Conservation (phyloP, 1,284 basidiomycete genomes). For the Melampsora medusae region DNA sequence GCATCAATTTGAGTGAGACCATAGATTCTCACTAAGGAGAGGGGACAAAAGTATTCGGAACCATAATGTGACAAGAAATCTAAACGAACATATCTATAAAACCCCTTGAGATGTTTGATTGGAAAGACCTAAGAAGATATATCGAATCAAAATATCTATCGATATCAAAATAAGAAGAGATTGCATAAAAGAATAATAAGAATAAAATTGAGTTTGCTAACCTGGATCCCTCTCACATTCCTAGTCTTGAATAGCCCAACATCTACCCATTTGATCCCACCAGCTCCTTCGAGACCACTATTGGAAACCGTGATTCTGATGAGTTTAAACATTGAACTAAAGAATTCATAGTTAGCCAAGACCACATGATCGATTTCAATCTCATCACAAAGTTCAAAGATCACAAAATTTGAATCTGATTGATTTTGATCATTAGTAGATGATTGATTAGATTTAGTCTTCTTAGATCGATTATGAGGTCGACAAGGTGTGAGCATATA, state of each 20-base stretch:
- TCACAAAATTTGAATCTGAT: slow-evolving; percentile 69
- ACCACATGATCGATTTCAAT: slow-evolving; percentile 93
- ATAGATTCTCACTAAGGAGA: slow-evolving; percentile 87
- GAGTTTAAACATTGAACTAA: slow-evolving; percentile 91
- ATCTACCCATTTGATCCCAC: slow-evolving; percentile 55
- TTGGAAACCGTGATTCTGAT: slow-evolving; percentile 66
- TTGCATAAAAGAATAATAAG: background rate
- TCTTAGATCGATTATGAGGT: background rate
- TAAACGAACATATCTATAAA: slow-evolving; percentile 89
- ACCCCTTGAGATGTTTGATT: slow-evolving; percentile 65
- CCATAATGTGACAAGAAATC: slow-evolving; percentile 93
- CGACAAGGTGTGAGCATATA: slow-evolving; percentile 97
- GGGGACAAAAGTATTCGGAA: slow-evolving; percentile 91
- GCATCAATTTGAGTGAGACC: slow-evolving; percentile 95
- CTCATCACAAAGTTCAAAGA: slow-evolving; percentile 95
- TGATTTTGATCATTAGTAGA: no score
- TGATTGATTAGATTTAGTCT: no score
- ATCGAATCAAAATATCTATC: background rate
- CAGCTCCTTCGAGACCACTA: slow-evolving; percentile 48
- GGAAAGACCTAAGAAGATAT: slow-evolving; percentile 61
- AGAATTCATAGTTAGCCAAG: slow-evolving; percentile 96
- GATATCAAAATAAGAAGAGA: slow-evolving; percentile 3
- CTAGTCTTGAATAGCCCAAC: slow-evolving; percentile 75
- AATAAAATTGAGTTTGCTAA: slow-evolving; percentile 54
- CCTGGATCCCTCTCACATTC: slow-evolving; percentile 89